Conservation (phyloP, 345 rosid genomes). For the Populus davidiana region DNA sequence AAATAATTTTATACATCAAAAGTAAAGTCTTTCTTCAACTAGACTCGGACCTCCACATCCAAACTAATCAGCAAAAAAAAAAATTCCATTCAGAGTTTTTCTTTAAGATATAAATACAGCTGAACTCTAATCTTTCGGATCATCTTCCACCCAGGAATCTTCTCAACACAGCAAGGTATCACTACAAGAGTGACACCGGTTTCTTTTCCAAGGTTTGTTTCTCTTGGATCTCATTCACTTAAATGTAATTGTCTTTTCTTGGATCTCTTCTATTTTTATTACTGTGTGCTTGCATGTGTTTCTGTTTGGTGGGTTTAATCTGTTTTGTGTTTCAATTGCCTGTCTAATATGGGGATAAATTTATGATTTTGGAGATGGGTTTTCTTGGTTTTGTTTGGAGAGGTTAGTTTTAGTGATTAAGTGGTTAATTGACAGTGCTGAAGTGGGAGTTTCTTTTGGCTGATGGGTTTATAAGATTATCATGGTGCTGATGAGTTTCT, state of each 20-base stretch:
- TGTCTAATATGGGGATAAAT: neutral
- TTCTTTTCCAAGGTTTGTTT: slow-evolving; percentile 10
- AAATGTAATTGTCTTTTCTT: neutral
- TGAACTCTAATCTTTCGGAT: neutral
- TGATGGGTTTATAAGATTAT: neutral
- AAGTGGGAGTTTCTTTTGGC: neutral
- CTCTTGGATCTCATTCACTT: neutral
- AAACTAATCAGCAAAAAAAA: no score
- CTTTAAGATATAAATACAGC: neutral
- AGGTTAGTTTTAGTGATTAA: neutral
- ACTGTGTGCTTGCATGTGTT: neutral
- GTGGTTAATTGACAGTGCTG: neutral
- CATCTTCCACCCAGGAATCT: neutral
- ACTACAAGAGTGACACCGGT: neutral
- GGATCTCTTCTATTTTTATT: slow-evolving; percentile 6
- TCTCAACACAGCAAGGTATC: neutral
- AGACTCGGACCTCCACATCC: no score
- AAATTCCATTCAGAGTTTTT: neutral
- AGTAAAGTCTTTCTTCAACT: no score
- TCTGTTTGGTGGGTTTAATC: neutral
- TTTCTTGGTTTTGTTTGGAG: neutral
- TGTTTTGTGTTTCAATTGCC: neutral
- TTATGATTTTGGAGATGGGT: neutral
- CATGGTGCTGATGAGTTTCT: neutral
- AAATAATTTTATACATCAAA: no score